Conservation (phyloP, 2,329 filamentous ascomycete genomes). For the Tolypocladium ophioglossoides region DNA sequence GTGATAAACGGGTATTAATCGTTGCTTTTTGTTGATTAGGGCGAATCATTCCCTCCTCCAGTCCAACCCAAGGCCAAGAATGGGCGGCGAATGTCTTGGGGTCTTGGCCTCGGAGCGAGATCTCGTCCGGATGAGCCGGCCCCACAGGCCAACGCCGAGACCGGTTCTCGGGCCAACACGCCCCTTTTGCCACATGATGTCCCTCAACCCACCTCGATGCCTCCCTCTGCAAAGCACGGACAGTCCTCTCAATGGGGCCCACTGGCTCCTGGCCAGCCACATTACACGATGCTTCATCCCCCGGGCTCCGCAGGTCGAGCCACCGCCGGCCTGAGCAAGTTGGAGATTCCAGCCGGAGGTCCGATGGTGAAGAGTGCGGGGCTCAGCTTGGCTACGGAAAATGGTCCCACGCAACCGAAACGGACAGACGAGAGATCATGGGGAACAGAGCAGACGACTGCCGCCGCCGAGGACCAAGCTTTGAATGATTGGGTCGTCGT, state of each 20-base stretch:
- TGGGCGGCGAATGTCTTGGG: constrained; percentile 35
- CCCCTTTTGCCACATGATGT: constrained; percentile 5
- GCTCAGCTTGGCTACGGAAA: neutral
- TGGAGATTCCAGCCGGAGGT: constrained; percentile 5
- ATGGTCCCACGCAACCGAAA: neutral
- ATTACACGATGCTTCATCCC: neutral
- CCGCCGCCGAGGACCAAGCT: neutral
- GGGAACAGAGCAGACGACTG: neutral
- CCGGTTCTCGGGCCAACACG: constrained; percentile 6
- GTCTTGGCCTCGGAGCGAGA: constrained; percentile 24
- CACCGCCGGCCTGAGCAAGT: constrained; percentile 4
- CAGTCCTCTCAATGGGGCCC: neutral
- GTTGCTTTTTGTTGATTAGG: constrained; percentile 16
- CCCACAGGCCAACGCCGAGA: constrained; percentile 11
- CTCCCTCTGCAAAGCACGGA: constrained; percentile 1
- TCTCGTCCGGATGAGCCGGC: constrained; percentile 14
- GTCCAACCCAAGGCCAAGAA: constrained; percentile 25
- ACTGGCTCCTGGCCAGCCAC: neutral
- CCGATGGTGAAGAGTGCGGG: neutral
- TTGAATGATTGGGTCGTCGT: constrained; percentile 22
- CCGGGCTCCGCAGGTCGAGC: constrained; percentile 1
- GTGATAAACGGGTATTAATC: constrained; percentile 24
- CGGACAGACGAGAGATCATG: neutral
- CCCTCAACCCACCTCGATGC: constrained; percentile 5
- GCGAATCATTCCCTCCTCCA: constrained; percentile 21